A percentile compares a stretch with the other conserved stretches of the same genome.
Conservation (phyloP, 306 rosid genomes). For the Vigna nakashimae region DNA sequence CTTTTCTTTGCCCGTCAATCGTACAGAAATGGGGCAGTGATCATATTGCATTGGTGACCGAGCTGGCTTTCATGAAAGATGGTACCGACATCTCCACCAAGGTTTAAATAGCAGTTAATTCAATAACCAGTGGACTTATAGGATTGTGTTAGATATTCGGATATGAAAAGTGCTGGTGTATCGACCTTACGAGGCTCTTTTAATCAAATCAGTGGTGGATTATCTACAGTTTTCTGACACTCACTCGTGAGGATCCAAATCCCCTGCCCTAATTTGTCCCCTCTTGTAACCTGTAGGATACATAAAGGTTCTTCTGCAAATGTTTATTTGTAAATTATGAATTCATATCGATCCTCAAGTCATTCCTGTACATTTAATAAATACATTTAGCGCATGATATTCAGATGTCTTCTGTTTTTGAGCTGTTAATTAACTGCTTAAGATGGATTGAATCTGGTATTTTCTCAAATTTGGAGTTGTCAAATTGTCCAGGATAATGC, state of each 20-base stretch:
- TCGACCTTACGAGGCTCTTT: neutral
- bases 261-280: neutral
- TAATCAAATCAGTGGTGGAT: neutral
- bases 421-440: neutral
- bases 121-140: neutral
- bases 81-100: conserved; percentile 35
- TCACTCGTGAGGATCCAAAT: neutral
- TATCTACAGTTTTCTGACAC: neutral
- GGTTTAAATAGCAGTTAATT: conserved; percentile 36
- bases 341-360: conserved; percentile 13
- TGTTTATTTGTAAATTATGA: neutral
- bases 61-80: conserved; percentile 64
- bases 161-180: conserved; percentile 1
- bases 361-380: conserved; percentile 2
- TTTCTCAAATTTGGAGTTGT: conserved; percentile 10
- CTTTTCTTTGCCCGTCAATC: conserved; percentile 5
- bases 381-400: neutral
- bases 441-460: neutral
- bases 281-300: neutral
- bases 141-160: conserved; percentile 16
- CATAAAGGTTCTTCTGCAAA: neutral
- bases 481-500: neutral
- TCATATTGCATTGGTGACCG: conserved; percentile 88
- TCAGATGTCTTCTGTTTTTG: neutral
- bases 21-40: conserved; percentile 97